Evolutionary conservation across 2,329 filamentous ascomycete genomes (phyloP).

Genomic region (Exophiala sp.): DNA sequence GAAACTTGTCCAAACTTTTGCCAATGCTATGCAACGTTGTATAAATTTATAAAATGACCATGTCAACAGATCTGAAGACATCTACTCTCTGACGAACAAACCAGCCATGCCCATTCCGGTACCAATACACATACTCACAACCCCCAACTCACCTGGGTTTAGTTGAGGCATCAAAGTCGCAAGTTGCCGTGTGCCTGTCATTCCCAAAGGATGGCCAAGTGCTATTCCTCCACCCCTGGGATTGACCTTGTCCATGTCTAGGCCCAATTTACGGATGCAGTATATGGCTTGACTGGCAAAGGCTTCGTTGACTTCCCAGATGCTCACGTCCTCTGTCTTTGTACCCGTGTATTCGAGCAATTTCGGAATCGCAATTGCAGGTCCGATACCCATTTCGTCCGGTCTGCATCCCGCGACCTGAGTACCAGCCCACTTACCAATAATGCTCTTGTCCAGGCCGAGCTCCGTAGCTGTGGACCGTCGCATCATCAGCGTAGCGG

Average conservation of each 20-base stretch:
- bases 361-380: slow-evolving; percentile 79
- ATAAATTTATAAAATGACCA: neutral
- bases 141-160: slow-evolving; percentile 70
- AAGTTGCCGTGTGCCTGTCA: slow-evolving; percentile 78
- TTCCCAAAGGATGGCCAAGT: slow-evolving; percentile 86
- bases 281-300: slow-evolving; percentile 65
- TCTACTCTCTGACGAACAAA: slow-evolving; percentile 62
- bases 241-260: slow-evolving; percentile 69
- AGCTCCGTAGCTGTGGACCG: slow-evolving; percentile 72
- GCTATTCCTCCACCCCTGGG: slow-evolving; percentile 92
- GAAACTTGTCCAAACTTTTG: too few species aligned
- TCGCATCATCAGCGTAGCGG: slow-evolving; percentile 78
- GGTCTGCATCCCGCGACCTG: slow-evolving; percentile 74
- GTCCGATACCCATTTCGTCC: slow-evolving; percentile 92
- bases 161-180: slow-evolving; percentile 69
- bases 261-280: slow-evolving; percentile 61
- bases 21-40: neutral
- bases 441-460: slow-evolving; percentile 65
- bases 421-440: slow-evolving; percentile 78
- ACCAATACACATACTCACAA: slow-evolving; percentile 86
- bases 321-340: slow-evolving; percentile 63
- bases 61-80: neutral
- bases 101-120: slow-evolving; percentile 77
- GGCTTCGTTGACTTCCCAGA: slow-evolving; percentile 94
- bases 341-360: slow-evolving; percentile 69